These are phyloP conservation scores for Coniochaeta sp. DNA, from an alignment of 2,329 filamentous ascomycete genomes.

Conservation along the genomic window DNA sequence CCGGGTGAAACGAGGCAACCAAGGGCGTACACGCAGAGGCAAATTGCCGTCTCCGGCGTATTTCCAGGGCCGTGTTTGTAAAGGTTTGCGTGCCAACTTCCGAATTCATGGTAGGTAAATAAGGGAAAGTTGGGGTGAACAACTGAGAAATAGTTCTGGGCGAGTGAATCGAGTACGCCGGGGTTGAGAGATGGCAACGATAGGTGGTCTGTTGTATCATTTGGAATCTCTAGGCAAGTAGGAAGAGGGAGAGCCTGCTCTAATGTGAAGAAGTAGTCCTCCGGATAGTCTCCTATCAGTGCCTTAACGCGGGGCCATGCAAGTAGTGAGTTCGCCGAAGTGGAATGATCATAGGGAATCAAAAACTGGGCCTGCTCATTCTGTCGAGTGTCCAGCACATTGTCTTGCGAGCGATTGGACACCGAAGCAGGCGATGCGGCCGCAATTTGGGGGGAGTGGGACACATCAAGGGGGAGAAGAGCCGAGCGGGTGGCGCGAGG, in stretches of 20 bases:
- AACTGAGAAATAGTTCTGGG: constrained; percentile 16
- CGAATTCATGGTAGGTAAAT: constrained; percentile 18
- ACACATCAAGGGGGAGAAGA: neutral
- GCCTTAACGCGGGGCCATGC: constrained; percentile 18
- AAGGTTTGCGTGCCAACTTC: constrained; percentile 14
- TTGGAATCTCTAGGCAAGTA: constrained; percentile 10
- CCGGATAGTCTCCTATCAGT: constrained; percentile 20
- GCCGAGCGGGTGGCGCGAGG: neutral
- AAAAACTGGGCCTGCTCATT: neutral
- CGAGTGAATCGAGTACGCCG: constrained; percentile 14
- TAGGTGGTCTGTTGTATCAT: constrained; percentile 2
- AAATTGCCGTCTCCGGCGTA: constrained; percentile 19
- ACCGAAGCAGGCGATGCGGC: constrained; percentile 7
- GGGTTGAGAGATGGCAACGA: neutral
- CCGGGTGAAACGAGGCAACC: constrained; percentile 19
- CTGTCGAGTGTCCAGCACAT: neutral
- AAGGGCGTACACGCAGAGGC: constrained; percentile 22
- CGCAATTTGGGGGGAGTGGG: neutral
- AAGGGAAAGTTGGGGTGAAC: constrained; percentile 20
- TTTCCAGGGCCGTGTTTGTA: constrained; percentile 13
- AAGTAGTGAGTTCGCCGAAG: constrained; percentile 20
- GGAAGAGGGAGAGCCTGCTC: constrained; percentile 18
- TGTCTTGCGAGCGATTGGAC: constrained; percentile 6
- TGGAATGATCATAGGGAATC: constrained; percentile 21
- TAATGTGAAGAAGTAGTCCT: constrained; percentile 18